Conservation (phyloP, 2,329 filamentous ascomycete genomes). For the Teratosphaeria nubilosa region DNA sequence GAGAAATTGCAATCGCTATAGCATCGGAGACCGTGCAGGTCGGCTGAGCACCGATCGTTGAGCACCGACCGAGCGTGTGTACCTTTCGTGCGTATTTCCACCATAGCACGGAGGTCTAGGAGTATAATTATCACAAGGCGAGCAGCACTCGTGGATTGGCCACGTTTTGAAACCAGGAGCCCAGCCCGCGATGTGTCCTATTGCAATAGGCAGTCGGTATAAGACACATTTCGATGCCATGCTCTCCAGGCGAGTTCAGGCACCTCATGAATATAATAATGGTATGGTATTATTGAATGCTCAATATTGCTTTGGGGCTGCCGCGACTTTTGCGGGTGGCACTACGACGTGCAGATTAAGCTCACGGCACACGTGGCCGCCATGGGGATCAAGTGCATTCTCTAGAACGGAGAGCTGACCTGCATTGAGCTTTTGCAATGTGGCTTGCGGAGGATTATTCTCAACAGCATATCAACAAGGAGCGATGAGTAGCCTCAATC, state of each 20-base stretch:
- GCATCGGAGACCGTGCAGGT: not conserved
- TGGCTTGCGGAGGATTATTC: not conserved
- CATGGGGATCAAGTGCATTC: not conserved
- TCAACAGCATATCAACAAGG: not conserved
- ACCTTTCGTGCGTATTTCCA: not conserved
- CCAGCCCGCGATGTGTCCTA: not conserved
- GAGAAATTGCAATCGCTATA: not conserved
- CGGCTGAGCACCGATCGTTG: not conserved
- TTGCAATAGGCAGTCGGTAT: not conserved
- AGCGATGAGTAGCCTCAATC: not conserved
- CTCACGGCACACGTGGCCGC: not conserved
- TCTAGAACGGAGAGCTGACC: not conserved
- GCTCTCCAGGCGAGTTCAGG: not conserved
- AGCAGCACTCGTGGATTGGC: not conserved
- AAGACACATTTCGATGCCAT: not conserved
- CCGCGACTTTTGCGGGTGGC: not conserved
- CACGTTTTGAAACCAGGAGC: not conserved
- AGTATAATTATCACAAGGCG: not conserved
- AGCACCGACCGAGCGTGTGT: not conserved
- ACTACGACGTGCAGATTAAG: not conserved
- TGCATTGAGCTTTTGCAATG: not conserved
- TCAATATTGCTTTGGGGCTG: not conserved
- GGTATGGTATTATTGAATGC: too few relatives aligned
- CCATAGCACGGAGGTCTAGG: not conserved
- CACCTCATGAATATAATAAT: too few relatives aligned